Evolutionary conservation across 176 grass and related monocot species (phyloP), one percentile per base, ranked within the genome.

Genomic region (Hyparrhenia diplandra): DNA sequence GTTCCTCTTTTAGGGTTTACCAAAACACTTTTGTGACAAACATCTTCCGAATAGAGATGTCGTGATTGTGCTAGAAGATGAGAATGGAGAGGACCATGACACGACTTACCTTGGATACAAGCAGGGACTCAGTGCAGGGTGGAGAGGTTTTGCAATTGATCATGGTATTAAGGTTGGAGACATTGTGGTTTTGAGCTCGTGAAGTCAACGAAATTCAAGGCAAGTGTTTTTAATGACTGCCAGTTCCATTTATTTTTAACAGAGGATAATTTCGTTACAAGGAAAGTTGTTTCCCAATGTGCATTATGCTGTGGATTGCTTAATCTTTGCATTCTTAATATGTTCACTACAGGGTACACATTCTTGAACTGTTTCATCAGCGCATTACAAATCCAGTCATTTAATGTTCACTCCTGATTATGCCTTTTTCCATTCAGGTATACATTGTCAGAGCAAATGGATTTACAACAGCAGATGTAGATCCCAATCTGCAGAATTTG

Each of bases 71-170:
- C 68, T 88, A n/a, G 59, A 88, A 88, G 86, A 73, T 79, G 75
- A 84, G 86, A 57, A 78, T 49, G 86, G 86, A 52, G 43, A 12
- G 47, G 73, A 60, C 17, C 75, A 67, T 73, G 20, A 61, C 29
- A 57, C 68, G 2, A 84, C 14, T 16, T 84, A 79, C 79, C 81
- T 84, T 37, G 47, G 75, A 10, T 1, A 5, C 60, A 88, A 84
- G 69, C 75, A 79, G 52, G 86, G 75, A 79, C 68, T 88, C 30
- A 84, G 86, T 67, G 86, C 36, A 11, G 81, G 86, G 8, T 88
- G 86, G 86, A 88, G 80, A 74, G 69, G 60, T 88, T 84, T 88
- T 39, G 75, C 86, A 5, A 47, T 84, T 23, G 21, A 79, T 12
- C 80, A 88, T 74, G 39, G 1, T 74, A 67, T 88, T 37, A 88